These are phyloP conservation scores for Sphagnum contortum DNA, from an alignment of 225 moss, liverwort and hornwort genomes.

Conservation along the genomic window DNA sequence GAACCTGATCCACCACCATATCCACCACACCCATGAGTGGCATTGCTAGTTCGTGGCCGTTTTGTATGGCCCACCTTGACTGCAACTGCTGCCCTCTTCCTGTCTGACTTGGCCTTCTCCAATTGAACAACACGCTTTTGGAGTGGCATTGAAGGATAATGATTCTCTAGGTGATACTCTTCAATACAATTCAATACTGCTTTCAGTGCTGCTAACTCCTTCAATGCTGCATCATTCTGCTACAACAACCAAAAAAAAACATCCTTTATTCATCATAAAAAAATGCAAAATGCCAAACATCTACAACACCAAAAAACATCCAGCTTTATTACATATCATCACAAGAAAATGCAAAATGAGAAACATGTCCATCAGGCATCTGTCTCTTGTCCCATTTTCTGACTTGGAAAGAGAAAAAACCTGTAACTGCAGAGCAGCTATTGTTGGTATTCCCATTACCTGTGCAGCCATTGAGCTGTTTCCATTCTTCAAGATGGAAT, in stretches of 20 bases:
- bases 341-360: too few species aligned
- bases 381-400: too few species aligned
- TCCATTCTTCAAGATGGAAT: constrained; percentile 82
- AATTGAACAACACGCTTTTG: constrained; percentile 96
- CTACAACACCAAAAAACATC: too few species aligned
- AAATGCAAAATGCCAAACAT: too few species aligned
- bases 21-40: constrained; percentile 43
- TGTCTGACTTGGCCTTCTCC: constrained; percentile 96
- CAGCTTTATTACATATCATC: too few species aligned
- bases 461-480: constrained; percentile 98
- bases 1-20: constrained; percentile 43
- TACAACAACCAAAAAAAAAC: neutral
- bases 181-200: constrained; percentile 98
- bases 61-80: constrained; percentile 94
- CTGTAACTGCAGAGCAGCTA: constrained; percentile 3
- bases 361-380: too few species aligned
- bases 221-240: constrained; percentile 99
- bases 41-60: constrained; percentile 92
- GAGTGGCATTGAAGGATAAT: constrained; percentile 86
- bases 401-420: neutral
- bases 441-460: constrained; percentile 25
- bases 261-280: too few species aligned
- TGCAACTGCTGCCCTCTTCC: constrained; percentile 98
- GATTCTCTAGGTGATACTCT: constrained; percentile 89
- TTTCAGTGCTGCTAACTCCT: constrained; percentile 98